Base-by-base conservation (phyloP, 805 yeast species). In the Starmera pachycereana region DNA sequence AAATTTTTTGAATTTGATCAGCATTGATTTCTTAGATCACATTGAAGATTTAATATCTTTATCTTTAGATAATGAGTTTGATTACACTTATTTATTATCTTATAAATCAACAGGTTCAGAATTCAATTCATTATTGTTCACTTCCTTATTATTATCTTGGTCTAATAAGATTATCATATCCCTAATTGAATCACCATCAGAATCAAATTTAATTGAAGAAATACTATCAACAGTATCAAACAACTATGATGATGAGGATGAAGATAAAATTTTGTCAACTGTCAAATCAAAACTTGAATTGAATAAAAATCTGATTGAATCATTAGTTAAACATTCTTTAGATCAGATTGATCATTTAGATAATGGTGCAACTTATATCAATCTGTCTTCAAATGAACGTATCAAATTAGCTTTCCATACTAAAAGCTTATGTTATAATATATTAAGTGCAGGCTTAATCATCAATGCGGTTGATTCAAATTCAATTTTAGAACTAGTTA, bases 351-450 rank as follows among this genome's bases (percentile, higher is more conserved):
- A 35, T 14, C 51, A 47, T 13, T 60, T 80, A 41, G 84, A 80
- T 46, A 63, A 72, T 29, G 82, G 83, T 28, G 73, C 73, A 29
- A 62, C 71, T 6, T 77, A 69, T 53, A 65, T 78, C 43, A 76
- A 71, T 25, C 61, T 76, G 43, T 71, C 76, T 0, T 69, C 76
- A 5, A 59, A 59, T 31, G 62, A 64, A 32, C 61, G 80, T 33
- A 58, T 76, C 37, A 63, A 62, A 32, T 55, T 71, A 19, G 80
- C 81, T 0, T 70, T 74, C 47, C 51, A 62, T 25, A 66, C 80
- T n/a, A 79, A 80, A 53, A 60, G 75, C 19, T 55, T 61, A 39
- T 72, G 74, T 18, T 60, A 83, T 29, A 81, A 81, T 53, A 69
- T 79, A n/a, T 66, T 84, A 8, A 70, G 77, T 7, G 69, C 76